phyloP scores from a whole-genome alignment of 768 basidiomycete genomes.

The Lactarius vividus region DNA sequence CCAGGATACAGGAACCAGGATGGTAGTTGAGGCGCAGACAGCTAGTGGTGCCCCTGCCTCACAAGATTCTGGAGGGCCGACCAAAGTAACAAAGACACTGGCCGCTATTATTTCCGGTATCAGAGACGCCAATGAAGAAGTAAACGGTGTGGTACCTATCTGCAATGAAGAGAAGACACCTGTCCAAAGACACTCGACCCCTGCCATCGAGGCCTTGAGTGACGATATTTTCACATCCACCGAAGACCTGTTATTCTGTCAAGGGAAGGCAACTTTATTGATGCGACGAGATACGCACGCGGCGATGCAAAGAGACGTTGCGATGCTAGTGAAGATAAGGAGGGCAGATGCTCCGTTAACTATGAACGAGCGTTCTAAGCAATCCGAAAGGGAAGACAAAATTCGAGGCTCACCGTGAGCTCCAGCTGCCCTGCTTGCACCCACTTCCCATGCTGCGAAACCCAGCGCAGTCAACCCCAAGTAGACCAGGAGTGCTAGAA shows the following conservation, averaged over 20 bases:
- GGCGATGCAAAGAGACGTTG: slow-evolving; percentile 39
- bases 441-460: slow-evolving; percentile 24
- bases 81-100: slow-evolving; percentile 47
- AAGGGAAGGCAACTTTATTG: slow-evolving; percentile 47
- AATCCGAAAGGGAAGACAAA: neutral
- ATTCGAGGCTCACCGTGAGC: neutral
- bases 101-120: slow-evolving; percentile 38
- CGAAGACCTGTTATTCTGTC: slow-evolving; percentile 29
- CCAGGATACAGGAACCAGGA: slow-evolving; percentile 35
- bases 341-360: slow-evolving; percentile 8
- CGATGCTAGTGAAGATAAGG: slow-evolving; percentile 14
- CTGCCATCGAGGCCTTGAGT: slow-evolving; percentile 41
- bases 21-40: slow-evolving; percentile 33
- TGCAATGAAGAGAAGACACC: slow-evolving; percentile 48
- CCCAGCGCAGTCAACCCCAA: slow-evolving; percentile 25
- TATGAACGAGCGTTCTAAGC: neutral
- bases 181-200: slow-evolving; percentile 58
- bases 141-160: slow-evolving; percentile 37
- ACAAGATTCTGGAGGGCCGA: slow-evolving; percentile 42
- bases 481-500: slow-evolving; percentile 44
- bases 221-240: slow-evolving; percentile 40
- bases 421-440: slow-evolving; percentile 19
- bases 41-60: slow-evolving; percentile 28
- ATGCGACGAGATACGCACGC: slow-evolving; percentile 34
- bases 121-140: slow-evolving; percentile 4